Base-by-base conservation (phyloP, 2,329 filamentous ascomycete species). In the Pyrenophora tritici-repentis region DNA sequence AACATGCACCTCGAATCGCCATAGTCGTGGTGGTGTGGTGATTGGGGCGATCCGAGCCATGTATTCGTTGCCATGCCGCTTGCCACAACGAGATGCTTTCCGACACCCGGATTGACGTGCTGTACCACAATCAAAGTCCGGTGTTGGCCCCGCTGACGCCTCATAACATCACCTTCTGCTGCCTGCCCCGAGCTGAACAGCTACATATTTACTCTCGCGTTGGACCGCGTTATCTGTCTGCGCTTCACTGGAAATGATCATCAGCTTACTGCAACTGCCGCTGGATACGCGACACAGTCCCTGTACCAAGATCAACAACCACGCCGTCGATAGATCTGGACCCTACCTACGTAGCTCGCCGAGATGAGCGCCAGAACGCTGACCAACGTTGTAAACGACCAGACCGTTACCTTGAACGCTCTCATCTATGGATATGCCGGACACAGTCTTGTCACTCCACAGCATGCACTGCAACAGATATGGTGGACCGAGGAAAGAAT, bases 401-500 rank as follows among this genome's bases (percentile, higher is more conserved):
- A 76, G 52, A 75, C 73, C 2, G 68, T 76, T 49, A 76, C 79
- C 17, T 61, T 80, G 47, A 81, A 80, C 62, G 78, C 78, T 9
- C 73, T 77, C 60, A 79, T 81, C 47, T 80, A 76, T 63, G 78
- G 78, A 22, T 81, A 78, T 56, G 78, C 74, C 7, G 78, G 78
- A 9, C 77, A 80, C 59, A 79, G 76, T 17, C 67, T 80, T 13
- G 77, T 80, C 42, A 80, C 78, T 20, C 78, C 78, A 31, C 78
- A 80, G 55, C 68, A 72, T 32, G 74, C 75, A 9, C 71, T 80
- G 18, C 78, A 80, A 61, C 78, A 78, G 51, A 68, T 85, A 71
- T 90, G 87, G 87, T 91, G 87, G 87, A 86, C 88, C 68, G 78
- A 85, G 50, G 81, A 85, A 59, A 81, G 80, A 54, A 90, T 91